These are phyloP conservation scores for Berberis vulgaris DNA, from an alignment of 164 flowering plant genomes.

Conservation along the genomic window DNA sequence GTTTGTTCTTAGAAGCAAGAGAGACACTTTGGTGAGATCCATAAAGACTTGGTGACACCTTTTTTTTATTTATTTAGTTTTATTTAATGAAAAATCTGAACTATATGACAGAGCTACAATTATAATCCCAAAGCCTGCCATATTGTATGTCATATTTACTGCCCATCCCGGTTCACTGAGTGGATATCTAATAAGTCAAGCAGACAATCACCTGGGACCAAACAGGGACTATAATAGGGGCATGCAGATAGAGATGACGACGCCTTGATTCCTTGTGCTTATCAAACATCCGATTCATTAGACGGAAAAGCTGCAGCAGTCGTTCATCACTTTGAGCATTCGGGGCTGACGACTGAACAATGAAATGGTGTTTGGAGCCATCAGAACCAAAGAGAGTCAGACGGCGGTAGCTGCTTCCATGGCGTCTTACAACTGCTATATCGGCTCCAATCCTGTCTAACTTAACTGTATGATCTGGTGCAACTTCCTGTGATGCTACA, in stretches of 20 bases:
- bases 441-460: slow-evolving; percentile 95
- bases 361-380: slow-evolving; percentile 96
- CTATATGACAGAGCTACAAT: too few species aligned
- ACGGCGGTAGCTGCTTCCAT: slow-evolving; percentile 97
- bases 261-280: slow-evolving; percentile 97
- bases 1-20: too few species aligned
- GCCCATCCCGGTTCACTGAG: too few species aligned
- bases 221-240: slow-evolving; percentile 97
- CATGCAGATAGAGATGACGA: slow-evolving; percentile 82
- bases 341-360: slow-evolving; percentile 97
- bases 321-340: slow-evolving; percentile 99
- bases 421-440: slow-evolving; percentile 90
- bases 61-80: too few species aligned
- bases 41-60: too few species aligned
- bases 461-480: slow-evolving; percentile 98
- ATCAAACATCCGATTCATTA: slow-evolving; percentile 96
- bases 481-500: slow-evolving; percentile 59
- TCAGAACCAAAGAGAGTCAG: slow-evolving; percentile 94
- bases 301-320: slow-evolving; percentile 95
- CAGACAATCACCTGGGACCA: slow-evolving; percentile 81
- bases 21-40: too few species aligned
- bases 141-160: too few species aligned
- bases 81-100: too few species aligned
- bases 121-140: too few species aligned
- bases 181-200: neutral